These are phyloP conservation scores for Thinopyrum elongatum DNA, from an alignment of 176 grass and related monocot species.

Conservation along the genomic window DNA sequence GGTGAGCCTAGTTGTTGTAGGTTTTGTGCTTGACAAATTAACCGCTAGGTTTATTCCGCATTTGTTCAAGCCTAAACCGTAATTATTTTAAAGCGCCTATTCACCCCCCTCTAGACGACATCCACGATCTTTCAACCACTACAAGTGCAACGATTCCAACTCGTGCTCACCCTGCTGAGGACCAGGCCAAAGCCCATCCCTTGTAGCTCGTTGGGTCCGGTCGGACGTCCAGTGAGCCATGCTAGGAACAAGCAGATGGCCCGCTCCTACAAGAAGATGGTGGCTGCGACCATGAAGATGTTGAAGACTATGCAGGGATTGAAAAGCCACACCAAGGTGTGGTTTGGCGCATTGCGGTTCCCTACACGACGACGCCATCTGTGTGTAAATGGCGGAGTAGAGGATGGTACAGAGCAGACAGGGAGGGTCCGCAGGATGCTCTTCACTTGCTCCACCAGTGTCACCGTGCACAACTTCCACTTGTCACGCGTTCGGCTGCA, in stretches of 20 bases:
- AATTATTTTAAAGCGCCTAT: no score
- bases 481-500: conserved; percentile 32
- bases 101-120: no score
- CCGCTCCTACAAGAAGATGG: conserved; percentile 74
- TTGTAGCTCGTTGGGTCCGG: conserved; percentile 63
- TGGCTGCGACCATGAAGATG: conserved; percentile 22
- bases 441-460: conserved; percentile 91
- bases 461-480: conserved; percentile 69
- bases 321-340: conserved; percentile 45
- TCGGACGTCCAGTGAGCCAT: conserved; percentile 21
- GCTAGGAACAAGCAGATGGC: conserved; percentile 47
- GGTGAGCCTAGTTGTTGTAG: no score
- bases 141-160: no score
- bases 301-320: conserved; percentile 40
- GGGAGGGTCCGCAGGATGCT: conserved; percentile 74
- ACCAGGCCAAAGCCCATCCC: conserved; percentile 80
- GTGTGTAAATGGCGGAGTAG: conserved; percentile 67
- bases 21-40: no score
- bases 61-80: no score
- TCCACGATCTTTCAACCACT: no score
- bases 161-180: conserved; percentile 17
- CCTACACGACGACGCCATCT: conserved; percentile 95
- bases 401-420: conserved; percentile 19
- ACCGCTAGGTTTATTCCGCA: no score
- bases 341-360: conserved; percentile 66